Evolutionary conservation across 179 eudicot genomes (phyloP), one percentile per base, ranked within the genome.

Genomic region (Silene coronaria): DNA sequence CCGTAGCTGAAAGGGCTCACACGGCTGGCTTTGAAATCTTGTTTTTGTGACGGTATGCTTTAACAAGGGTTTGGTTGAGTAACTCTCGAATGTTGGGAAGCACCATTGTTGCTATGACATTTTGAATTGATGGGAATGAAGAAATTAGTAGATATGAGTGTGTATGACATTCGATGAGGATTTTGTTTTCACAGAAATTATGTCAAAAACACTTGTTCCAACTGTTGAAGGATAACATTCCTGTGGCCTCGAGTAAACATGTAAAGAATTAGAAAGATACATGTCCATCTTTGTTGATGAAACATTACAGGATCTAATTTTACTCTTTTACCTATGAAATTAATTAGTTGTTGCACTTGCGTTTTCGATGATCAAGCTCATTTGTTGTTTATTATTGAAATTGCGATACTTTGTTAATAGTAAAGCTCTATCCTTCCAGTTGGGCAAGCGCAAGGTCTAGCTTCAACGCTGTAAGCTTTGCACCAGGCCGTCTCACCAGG

Each of bases 111-210:
- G 64, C 30, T 32, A 57, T 38, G 30, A 21, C 28, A 57, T 59
- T 65, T 55, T 67, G 55, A 22, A 10, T 23, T 38, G 70, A 66
- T 66, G 70, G 70, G 70, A 32, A 32, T 19, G 70, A 66, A 72
- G 57, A 42, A 48, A 69, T 26, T 69, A n/a, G 46, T 69, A 17
- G 58, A n/a, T 42, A 17, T 51, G 6, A 0, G 73, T 30, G n/a
- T 66, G 63, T 28, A 48, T 34, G n/a, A 28, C 61, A 21, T 64
- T 46, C 58, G 30, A 13, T 64, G 68, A 59, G 13, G 19, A 53
- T 53, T 58, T 42, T 57, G 42, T 69, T 65, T 65, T 45, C 26
- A 27, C 38, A 16, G n/a, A 21, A 14, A 58, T 68, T 62, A 59
- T 67, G 72, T 57, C 36, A 23, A 45, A 67, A 6, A 24, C 60